These are phyloP conservation scores for Solanum habrochaites DNA, from an alignment of 257 asterid species.

Conservation along the genomic window DNA sequence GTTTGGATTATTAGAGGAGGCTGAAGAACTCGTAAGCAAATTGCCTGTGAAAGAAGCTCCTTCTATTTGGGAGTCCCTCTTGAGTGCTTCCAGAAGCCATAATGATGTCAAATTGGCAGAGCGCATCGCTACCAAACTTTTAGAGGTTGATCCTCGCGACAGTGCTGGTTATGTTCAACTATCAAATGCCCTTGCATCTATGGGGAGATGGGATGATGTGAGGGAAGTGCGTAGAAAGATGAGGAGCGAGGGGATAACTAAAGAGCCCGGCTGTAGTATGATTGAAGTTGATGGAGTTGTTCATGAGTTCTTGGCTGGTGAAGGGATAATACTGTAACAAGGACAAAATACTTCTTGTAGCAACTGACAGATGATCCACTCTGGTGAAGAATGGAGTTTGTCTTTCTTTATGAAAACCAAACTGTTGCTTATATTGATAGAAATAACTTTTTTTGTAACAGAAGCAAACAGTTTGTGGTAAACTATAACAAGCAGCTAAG, in stretches of 20 bases:
- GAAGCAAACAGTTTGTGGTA: neutral
- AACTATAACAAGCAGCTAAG: neutral
- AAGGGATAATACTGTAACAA: constrained; percentile 9
- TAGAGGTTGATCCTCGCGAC: constrained; percentile 19
- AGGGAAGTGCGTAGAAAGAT: constrained; percentile 16
- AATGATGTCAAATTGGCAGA: constrained; percentile 20
- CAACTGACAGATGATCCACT: neutral
- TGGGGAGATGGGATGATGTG: constrained; percentile 17
- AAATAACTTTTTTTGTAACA: neutral
- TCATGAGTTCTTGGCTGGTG: constrained; percentile 28
- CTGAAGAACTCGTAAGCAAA: constrained; percentile 17
- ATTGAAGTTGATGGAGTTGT: constrained; percentile 28
- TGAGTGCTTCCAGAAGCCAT: constrained; percentile 25
- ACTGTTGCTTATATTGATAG: neutral
- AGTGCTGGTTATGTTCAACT: constrained; percentile 22
- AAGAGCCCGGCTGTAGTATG: constrained; percentile 26
- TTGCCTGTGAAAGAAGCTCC: constrained; percentile 12
- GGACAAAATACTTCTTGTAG: neutral
- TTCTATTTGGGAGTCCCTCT: constrained; percentile 22
- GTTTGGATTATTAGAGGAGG: constrained; percentile 22
- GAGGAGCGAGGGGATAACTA: constrained; percentile 10
- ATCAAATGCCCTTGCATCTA: constrained; percentile 22
- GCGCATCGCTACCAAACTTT: constrained; percentile 12
- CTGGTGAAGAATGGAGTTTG: neutral
- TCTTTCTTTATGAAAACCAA: neutral